Evolutionary conservation across 2,329 filamentous ascomycete species (phyloP), one percentile per base, ranked within the genome.

Genomic region (Penicillium janthinellum): DNA sequence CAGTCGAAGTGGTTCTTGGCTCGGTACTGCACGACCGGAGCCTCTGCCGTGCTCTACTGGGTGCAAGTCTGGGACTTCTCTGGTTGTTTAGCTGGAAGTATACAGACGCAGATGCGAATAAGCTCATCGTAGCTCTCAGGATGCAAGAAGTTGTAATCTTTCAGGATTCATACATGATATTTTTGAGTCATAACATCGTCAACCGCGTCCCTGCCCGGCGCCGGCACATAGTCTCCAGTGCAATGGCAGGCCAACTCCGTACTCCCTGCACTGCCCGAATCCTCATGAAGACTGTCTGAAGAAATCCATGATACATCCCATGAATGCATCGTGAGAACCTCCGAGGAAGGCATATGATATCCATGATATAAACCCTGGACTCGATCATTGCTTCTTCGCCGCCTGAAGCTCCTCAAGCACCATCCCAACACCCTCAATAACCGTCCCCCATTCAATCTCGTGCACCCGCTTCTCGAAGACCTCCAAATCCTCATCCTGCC

Each of bases 401-500:
- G 61, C 57, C 39, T 52, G 49, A 25, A 78, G 63, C 54, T 76
- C 71, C 47, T 71, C 62, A 35, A 77, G 70, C 22, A 75, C 70
- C 53, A 75, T 68, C 45, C 69, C 67, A 37, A 78, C 88, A 1
- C 91, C 92, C 69, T 91, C 85, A 31, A 96, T 88, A 68, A 96
- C 92, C 65, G 92, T 77, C 63, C 83, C 82, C 79, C 94, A 92
- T 80, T 96, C 93, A 34, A 87, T 82, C 20, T 77, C 76, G 75
- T 96, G 92, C 63, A 96, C 90, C 72, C 87, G 87, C 69, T 85
- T 79, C 76, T 92, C 84, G 31, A 96, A 81, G 52, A 84, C 83
- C 37, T 86, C 83, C 57, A 94, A 70, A 25, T 81, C 82, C 70
- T 91, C 88, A 38, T 86, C 87, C 50, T 84, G 81, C 0, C 78